These are phyloP conservation scores for Aspergillus brunneoviolaceus DNA, from an alignment of 2,329 filamentous ascomycete species.

Conservation along the genomic window DNA sequence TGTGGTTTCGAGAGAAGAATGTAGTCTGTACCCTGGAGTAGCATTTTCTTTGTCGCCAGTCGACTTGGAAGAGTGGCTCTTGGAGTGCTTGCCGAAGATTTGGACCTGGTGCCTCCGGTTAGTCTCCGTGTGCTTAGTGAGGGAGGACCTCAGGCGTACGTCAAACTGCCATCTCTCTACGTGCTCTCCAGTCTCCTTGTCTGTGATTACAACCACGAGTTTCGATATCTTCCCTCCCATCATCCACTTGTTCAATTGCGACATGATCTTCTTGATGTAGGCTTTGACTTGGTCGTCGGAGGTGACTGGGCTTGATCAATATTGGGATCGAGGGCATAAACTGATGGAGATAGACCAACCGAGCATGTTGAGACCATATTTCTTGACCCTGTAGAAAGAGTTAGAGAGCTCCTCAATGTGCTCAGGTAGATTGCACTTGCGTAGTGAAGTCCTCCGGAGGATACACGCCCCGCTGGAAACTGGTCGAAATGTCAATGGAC, in stretches of 20 bases:
- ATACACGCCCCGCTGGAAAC: slow-evolving; percentile 80
- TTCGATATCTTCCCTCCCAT: slow-evolving; percentile 94
- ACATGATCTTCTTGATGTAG: slow-evolving; percentile 99
- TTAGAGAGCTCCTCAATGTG: neutral
- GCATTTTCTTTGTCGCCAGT: slow-evolving; percentile 69
- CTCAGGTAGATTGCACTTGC: slow-evolving; percentile 49
- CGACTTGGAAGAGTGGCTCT: slow-evolving; percentile 51
- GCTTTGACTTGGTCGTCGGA: slow-evolving; percentile 97
- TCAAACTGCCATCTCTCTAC: slow-evolving; percentile 98
- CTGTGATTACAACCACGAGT: slow-evolving; percentile 92
- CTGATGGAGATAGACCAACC: slow-evolving; percentile 46
- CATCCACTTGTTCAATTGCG: slow-evolving; percentile 97
- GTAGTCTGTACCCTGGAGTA: slow-evolving; percentile 50
- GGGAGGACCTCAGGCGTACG: slow-evolving; percentile 49
- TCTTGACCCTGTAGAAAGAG: slow-evolving; percentile 67
- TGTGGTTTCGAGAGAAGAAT: neutral
- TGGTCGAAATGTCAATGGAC: slow-evolving; percentile 35
- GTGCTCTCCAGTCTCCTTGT: slow-evolving; percentile 94
- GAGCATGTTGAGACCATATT: slow-evolving; percentile 98
- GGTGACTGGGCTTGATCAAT: slow-evolving; percentile 61
- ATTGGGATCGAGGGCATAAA: slow-evolving; percentile 4
- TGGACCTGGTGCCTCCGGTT: slow-evolving; percentile 48
- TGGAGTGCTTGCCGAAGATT: slow-evolving; percentile 55
- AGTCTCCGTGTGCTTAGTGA: slow-evolving; percentile 5
- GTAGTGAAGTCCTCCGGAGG: slow-evolving; percentile 95